Evolutionary conservation across 1,139 yeast species (phyloP).

Genomic region (Suhomyces ambrosiae): DNA sequence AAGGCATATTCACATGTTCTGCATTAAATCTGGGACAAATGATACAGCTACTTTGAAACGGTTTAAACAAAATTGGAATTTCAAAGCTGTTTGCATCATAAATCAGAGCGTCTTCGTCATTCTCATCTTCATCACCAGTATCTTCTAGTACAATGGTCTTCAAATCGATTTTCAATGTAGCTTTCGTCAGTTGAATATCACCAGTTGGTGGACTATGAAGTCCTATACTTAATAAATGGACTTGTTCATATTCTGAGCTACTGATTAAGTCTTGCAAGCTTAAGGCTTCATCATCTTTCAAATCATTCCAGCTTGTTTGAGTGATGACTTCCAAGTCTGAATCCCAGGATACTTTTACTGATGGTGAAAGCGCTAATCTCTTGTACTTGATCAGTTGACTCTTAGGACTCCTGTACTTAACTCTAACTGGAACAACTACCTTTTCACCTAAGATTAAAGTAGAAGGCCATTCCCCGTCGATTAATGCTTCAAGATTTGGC

Average conservation of each 20-base stretch:
- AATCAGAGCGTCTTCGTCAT: constrained; percentile 14
- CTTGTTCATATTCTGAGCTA: constrained; percentile 6
- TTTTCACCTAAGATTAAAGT: constrained; percentile 34
- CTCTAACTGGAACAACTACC: constrained; percentile 23
- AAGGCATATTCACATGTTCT: constrained; percentile 39
- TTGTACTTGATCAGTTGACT: constrained; percentile 23
- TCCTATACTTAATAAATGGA: constrained; percentile 25
- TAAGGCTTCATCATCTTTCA: constrained; percentile 47
- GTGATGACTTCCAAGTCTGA: constrained; percentile 25
- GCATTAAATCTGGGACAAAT: constrained; percentile 24
- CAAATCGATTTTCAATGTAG: constrained; percentile 25
- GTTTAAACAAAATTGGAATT: constrained; percentile 35
- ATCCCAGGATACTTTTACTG: constrained; percentile 21
- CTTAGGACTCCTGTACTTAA: constrained; percentile 21
- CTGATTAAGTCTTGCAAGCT: constrained; percentile 16
- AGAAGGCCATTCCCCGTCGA: constrained; percentile 9
- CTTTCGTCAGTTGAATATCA: constrained; percentile 12
- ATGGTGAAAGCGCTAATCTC: constrained; percentile 24
- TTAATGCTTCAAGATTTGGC: constrained; percentile 17
- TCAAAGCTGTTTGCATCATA: constrained; percentile 31
- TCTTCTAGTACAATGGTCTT: constrained; percentile 28
- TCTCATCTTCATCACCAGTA: constrained; percentile 11
- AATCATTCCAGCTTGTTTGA: constrained; percentile 37
- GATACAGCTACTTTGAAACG: constrained; percentile 29
- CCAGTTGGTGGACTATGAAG: constrained; percentile 28